Evolutionary conservation across 2,329 filamentous ascomycete genomes (phyloP), one percentile per base, ranked within the genome.

Genomic region (Pseudogymnoascus sp.): DNA sequence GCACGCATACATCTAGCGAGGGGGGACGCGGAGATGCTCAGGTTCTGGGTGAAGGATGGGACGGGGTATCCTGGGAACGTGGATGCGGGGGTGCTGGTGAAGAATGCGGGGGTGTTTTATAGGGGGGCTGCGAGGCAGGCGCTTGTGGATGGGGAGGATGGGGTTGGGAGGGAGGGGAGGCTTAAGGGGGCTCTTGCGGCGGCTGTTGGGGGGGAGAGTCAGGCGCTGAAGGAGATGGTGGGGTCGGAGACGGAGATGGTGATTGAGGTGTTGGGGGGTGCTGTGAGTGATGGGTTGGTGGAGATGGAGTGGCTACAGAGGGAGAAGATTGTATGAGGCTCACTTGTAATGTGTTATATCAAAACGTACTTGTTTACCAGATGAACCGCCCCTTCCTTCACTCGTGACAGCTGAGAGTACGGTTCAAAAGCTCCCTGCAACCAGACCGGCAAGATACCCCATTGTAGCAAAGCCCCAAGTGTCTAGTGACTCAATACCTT

Each of bases 101-200:
- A 78, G 62, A 86, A 86, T 67, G 82, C 83, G 1, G 78, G 80
- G 65, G 82, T 79, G 4, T 85, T 82, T 68, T 86, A 84, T 67
- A 78, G 80, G 18, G 82, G 83, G 40, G 82, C 81, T 5, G 59
- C 16, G 14, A 11, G 74, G 62, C 38, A 68, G 67, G 61, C 65
- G 69, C 65, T 78, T 1, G 71, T 77, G 0, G 69, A 72, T 40
- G 79, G 78, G 12, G 74, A 76, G 6, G 65, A 59, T 2, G 77
- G 79, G 66, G 73, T 74, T 50, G 23, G 37, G 31, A 72, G 71
- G 18, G 78, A 79, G 61, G 80, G 76, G 18, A 73, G 74, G 37
- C 75, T 76, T 25, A 82, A 82, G 70, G 77, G 79, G 59, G 75
- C 77, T 5, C 71, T 83, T 21, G 79, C 76, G 2, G 76, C 77